phyloP scores from a whole-genome alignment of 73 alveolate genomes.

The Paramecium sonneborni region DNA sequence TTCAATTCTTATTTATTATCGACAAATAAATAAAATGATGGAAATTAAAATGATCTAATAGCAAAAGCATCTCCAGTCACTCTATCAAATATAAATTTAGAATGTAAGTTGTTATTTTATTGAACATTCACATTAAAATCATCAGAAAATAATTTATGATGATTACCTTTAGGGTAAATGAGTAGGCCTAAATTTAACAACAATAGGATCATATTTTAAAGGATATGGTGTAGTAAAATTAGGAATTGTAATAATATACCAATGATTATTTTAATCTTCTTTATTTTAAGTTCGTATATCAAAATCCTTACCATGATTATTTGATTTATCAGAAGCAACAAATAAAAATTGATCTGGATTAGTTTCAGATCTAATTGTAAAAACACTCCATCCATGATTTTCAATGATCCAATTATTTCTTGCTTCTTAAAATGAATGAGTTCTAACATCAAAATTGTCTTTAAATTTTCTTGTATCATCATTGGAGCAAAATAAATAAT shows the following conservation, averaged over 20 bases:
- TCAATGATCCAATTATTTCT: conserved; percentile 57
- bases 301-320: background rate
- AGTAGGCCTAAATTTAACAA: background rate
- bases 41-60: background rate
- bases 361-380: conserved; percentile 51
- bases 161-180: background rate
- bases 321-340: conserved; percentile 44
- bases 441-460: conserved; percentile 62
- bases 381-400: conserved; percentile 19
- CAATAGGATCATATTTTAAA: background rate
- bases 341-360: conserved; percentile 8
- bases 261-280: background rate
- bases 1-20: conserved; percentile 45
- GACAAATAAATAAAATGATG: conserved; percentile 1
- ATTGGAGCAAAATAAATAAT: conserved; percentile 56
- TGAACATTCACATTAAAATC: conserved; percentile 29
- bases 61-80: conserved; percentile 33
- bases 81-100: background rate
- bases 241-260: background rate
- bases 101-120: background rate
- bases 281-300: conserved; percentile 38
- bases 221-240: background rate
- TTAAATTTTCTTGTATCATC: conserved; percentile 38
- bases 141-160: background rate
- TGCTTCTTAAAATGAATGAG: conserved; percentile 51